Percentiles rank a stretch among this genome's conserved stretches.
These are phyloP conservation scores for Ophiostoma pallidulum DNA, from an alignment of 2,329 filamentous ascomycete genomes.

Conservation along the genomic window DNA sequence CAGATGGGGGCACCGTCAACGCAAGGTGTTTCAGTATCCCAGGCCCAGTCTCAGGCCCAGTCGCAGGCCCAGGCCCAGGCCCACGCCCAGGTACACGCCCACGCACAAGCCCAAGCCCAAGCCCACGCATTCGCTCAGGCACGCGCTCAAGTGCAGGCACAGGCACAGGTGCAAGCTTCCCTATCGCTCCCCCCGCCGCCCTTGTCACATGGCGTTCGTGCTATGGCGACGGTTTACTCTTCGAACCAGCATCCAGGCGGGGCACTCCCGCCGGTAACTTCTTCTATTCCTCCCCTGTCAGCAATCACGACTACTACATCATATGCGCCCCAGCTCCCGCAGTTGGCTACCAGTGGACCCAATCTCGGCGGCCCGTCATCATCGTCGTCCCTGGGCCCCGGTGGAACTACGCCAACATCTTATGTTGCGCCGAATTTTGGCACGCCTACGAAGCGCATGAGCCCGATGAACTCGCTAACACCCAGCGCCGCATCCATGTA, in stretches of 20 bases:
- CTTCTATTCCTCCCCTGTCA: slow-evolving; percentile 20
- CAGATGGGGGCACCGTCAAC: not conserved
- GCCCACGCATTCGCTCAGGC: no score
- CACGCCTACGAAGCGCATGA: slow-evolving; percentile 45
- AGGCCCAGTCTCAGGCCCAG: slow-evolving; percentile 9
- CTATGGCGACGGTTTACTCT: slow-evolving; percentile 71
- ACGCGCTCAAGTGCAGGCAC: no score
- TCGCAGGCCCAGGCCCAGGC: slow-evolving; percentile 31
- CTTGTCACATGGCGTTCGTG: slow-evolving; percentile 50
- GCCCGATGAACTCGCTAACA: slow-evolving; percentile 35
- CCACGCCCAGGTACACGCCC: no score
- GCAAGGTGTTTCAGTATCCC: slow-evolving; percentile 13
- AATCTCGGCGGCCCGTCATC: no score
- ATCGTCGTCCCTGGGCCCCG: not conserved
- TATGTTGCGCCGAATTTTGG: slow-evolving; percentile 27
- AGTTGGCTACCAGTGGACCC: slow-evolving; percentile 1
- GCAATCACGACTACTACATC: not conserved
- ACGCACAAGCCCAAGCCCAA: no score
- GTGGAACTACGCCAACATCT: slow-evolving; percentile 14
- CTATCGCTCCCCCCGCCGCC: slow-evolving; percentile 57
- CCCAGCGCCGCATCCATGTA: slow-evolving; percentile 33
- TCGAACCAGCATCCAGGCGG: slow-evolving; percentile 27
- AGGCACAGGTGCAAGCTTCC: slow-evolving; percentile 29
- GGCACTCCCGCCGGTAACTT: slow-evolving; percentile 30
- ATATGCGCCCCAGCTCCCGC: slow-evolving; percentile 3